Evolutionary conservation across 805 yeast genomes (phyloP), one percentile per base, ranked within the genome.

Genomic region (Wickerhamomyces hampshirensis): DNA sequence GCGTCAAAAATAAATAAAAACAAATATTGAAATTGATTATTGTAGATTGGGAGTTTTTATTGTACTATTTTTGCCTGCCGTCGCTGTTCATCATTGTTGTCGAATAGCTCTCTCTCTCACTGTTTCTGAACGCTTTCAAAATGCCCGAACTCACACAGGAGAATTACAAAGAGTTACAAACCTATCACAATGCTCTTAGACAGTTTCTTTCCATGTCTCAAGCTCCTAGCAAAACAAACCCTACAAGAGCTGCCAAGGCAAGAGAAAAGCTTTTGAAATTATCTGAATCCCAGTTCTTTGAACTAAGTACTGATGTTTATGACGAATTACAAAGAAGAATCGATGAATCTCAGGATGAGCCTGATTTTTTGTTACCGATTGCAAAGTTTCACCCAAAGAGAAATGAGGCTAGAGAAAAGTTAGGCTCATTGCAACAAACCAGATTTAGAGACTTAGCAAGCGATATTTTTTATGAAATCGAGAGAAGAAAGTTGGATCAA

Each of bases 371-470:
- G 35, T 67, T 78, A 27, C 89, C 95, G 5, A 75, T 77, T 50
- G 68, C 74, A 6, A 69, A 72, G 14, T 87, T 86, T 62, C 98
- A 93, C 59, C 89, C 95, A 29, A 89, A 88, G 56, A 75, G 99
- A 54, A 94, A 93, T 56, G 95, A 88, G 59, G 98, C 98, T 2
- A 73, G 99, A 50, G 85, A 85, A 59, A 91, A 89, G 62, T 71
- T 93, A 48, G 82, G 96, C 5, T 77, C 84, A 33, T 72, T 93
- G 40, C 93, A 96, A 2, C 78, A 80, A 33, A 59, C 80, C 4
- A 65, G 98, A 42, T 93, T 93, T 63, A 80, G 81, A 49, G 98
- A 91, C 57, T 73, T 93, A 56, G 95, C 87, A 14, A 80, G 84
- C 39, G 99, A 93, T 57, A 88, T 93, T 29, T 67, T 84, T 29